Base-by-base conservation (phyloP, 176 grass and related monocot species). In the Themeda triandra region DNA sequence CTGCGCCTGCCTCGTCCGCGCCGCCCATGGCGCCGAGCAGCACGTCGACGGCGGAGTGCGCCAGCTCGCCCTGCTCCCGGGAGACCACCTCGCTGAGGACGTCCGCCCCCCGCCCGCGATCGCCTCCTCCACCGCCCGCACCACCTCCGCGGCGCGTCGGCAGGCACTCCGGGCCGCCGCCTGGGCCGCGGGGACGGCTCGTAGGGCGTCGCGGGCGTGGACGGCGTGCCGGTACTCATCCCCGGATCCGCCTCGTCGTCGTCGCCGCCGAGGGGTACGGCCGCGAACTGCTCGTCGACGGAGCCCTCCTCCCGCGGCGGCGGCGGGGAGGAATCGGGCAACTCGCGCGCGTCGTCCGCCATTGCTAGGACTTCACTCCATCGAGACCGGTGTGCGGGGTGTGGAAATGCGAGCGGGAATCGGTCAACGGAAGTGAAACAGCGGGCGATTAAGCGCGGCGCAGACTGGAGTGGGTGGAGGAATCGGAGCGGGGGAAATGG, bases 11-110 rank as follows among this genome's bases (percentile, higher is more conserved):
- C 75, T 93, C 83, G 66, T 92, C 91, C 10, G 90, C 73, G 30
- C 93, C 91, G 37, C 96, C 91, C 93, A 98, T 98, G 60, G 93
- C 91, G 28, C 67, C 77, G 10, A 98, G 93, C 80, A 98, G 91
- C 77, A 90, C 91, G 23, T 98, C 93, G 13, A 98, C 93, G 32
- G 95, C 85, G 11, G 87, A 80, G 86, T 89, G 85, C 23, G 89
- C 86, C 48, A 94, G 67, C 78, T 85, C 89, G 28, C 80, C 89
- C 72, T 81, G 73, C 37, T 83, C 89, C 21, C 86, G 79, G 4
- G 87, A 89, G 14, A 85, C 87, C 83, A 98, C 73, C 28, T 69
- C 80, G 56, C 42, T 71, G 66, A 98, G 88, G 44, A 78, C 80
- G 71, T 86, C 80, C 67, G 88, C 23, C 66, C 23, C 66, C 74